Conservation (phyloP, 2,329 filamentous ascomycete species). For the Penicillium griseofulvum region DNA sequence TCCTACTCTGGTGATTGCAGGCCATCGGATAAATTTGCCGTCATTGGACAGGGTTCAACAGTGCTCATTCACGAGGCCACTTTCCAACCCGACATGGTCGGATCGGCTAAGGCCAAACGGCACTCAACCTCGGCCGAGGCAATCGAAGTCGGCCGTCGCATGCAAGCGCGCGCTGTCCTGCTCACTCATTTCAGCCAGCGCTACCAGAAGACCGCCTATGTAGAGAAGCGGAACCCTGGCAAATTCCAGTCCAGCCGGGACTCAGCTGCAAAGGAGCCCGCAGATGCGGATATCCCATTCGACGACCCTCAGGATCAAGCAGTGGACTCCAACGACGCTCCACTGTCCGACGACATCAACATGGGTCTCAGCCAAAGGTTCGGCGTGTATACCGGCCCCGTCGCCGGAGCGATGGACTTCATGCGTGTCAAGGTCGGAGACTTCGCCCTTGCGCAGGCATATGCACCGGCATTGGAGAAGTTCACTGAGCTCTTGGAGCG, state of each 20-base stretch:
- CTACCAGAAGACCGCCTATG: constrained; percentile 71
- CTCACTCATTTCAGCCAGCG: constrained; percentile 95
- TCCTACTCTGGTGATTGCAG: constrained; percentile 95
- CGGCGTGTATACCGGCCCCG: constrained; percentile 44
- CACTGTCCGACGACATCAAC: constrained; percentile 17
- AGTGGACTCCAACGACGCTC: not conserved
- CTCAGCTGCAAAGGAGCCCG: constrained; percentile 12
- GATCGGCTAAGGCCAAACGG: constrained; percentile 81
- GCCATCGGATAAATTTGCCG: constrained; percentile 67
- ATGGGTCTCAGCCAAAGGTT: not conserved
- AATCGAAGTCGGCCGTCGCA: constrained; percentile 69
- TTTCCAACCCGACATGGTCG: constrained; percentile 79
- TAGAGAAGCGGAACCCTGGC: constrained; percentile 32
- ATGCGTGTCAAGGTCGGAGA: constrained; percentile 62
- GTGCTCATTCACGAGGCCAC: constrained; percentile 94
- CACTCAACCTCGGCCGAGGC: constrained; percentile 89
- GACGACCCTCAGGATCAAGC: constrained; percentile 25
- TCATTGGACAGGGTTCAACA: constrained; percentile 71
- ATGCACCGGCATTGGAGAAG: constrained; percentile 55
- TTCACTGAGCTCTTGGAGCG: constrained; percentile 48
- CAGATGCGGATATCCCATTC: constrained; percentile 26
- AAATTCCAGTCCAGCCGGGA: constrained; percentile 9
- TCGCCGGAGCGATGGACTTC: constrained; percentile 62
- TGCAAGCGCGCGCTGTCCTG: constrained; percentile 76
- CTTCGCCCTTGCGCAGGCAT: constrained; percentile 56